Evolutionary conservation across 2,329 filamentous ascomycete species (phyloP).

Genomic region (Dactylellina leptospora): DNA sequence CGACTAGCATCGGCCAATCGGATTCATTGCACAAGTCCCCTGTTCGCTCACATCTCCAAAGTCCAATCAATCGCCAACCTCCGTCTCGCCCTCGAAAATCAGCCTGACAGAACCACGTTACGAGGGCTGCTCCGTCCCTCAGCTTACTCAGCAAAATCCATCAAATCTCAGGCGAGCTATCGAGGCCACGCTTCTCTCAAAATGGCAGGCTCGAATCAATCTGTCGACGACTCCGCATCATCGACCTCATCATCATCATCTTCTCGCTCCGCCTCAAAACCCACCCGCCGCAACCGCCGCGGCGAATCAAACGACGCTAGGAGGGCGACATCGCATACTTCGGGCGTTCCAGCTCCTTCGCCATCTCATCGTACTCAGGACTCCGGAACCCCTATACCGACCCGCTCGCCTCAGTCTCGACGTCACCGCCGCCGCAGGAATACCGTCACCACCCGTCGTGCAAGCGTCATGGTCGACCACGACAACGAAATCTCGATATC

Average conservation of each 20-base stretch:
- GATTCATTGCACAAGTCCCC: constrained; percentile 3
- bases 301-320: constrained; percentile 8
- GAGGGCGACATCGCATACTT: neutral
- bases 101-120: neutral
- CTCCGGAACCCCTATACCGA: constrained; percentile 15
- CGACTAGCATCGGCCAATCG: constrained; percentile 6
- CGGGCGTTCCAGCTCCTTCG: constrained; percentile 4
- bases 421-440: constrained; percentile 33
- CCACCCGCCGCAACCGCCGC: constrained; percentile 4
- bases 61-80: too few species aligned
- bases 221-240: constrained; percentile 11
- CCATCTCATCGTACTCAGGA: constrained; percentile 15
- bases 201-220: constrained; percentile 43
- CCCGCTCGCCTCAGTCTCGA: constrained; percentile 32
- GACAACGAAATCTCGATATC: constrained; percentile 39
- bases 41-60: neutral
- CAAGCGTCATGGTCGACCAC: constrained; percentile 48
- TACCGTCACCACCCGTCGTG: constrained; percentile 26
- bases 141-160: constrained; percentile 36
- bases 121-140: neutral
- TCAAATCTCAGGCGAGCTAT: neutral
- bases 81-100: too few species aligned
- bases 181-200: constrained; percentile 1
- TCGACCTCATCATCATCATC: constrained; percentile 34
- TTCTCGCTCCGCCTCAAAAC: neutral